Evolutionary conservation across 2,329 filamentous ascomycete genomes (phyloP).

Genomic region (Trichoderma hamatum): DNA sequence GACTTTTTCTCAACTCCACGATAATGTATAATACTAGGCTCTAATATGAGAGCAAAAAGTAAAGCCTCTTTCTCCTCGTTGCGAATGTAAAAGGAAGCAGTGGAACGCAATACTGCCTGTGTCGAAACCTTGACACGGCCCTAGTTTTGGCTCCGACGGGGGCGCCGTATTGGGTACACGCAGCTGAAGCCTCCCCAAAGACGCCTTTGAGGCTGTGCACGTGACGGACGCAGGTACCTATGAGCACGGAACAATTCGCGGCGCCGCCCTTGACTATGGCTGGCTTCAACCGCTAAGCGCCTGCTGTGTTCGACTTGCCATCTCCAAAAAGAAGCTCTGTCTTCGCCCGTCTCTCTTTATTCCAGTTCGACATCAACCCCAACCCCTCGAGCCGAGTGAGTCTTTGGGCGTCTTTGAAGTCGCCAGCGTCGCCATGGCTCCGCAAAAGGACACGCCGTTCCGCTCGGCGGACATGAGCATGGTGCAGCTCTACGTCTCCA

Average conservation of each 20-base stretch:
- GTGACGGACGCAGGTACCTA: slow-evolving; percentile 32
- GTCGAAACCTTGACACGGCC: not conserved
- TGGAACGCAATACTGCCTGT: not conserved
- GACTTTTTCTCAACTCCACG: not conserved
- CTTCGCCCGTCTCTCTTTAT: not conserved
- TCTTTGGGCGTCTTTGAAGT: slow-evolving; percentile 35
- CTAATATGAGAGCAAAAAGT: not conserved
- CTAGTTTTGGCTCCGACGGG: slow-evolving; percentile 21
- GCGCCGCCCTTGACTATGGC: slow-evolving; percentile 27
- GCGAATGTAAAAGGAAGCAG: not conserved
- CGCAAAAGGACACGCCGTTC: slow-evolving; percentile 88
- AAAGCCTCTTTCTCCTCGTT: too few species aligned
- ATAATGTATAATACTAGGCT: not conserved
- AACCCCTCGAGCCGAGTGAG: slow-evolving; percentile 36
- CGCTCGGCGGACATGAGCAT: slow-evolving; percentile 99
- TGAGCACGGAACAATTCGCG: slow-evolving; percentile 34
- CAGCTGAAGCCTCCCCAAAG: not conserved
- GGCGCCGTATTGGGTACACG: not conserved
- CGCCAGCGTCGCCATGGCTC: slow-evolving; percentile 56
- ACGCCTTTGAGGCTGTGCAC: slow-evolving; percentile 30
- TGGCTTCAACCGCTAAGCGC: slow-evolving; percentile 25
- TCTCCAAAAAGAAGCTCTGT: not conserved
- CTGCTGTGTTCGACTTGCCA: not conserved
- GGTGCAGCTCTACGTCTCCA: slow-evolving; percentile 99
- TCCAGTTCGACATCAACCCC: slow-evolving; percentile 32